Conservation (phyloP, 2,329 filamentous ascomycete species). For the Epichloe baconii region DNA sequence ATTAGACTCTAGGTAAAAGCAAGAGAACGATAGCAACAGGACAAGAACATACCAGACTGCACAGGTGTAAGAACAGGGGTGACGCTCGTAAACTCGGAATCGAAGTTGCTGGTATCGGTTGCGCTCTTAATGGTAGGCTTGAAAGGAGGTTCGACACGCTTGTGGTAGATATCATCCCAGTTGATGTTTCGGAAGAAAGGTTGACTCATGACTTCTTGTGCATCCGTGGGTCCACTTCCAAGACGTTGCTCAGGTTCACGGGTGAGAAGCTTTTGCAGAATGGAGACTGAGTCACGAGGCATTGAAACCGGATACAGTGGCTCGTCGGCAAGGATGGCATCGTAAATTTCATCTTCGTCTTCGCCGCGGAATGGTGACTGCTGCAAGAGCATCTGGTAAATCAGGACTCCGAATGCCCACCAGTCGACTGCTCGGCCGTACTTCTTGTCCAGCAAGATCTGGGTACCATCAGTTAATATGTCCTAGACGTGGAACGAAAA, state of each 20-base stretch:
- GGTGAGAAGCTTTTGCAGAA: slow-evolving; percentile 91
- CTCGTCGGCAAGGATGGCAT: slow-evolving; percentile 94
- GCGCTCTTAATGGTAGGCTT: slow-evolving; percentile 78
- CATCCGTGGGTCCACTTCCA: slow-evolving; percentile 89
- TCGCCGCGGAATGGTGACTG: slow-evolving; percentile 98
- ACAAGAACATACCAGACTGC: slow-evolving; percentile 65
- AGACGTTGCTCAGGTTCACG: slow-evolving; percentile 87
- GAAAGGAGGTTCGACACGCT: slow-evolving; percentile 81
- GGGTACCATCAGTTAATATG: neutral
- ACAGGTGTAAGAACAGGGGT: slow-evolving; percentile 95
- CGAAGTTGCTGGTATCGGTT: slow-evolving; percentile 99
- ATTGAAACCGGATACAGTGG: slow-evolving; percentile 99
- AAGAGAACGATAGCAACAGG: neutral
- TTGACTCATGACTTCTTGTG: slow-evolving; percentile 97
- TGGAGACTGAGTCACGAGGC: slow-evolving; percentile 94
- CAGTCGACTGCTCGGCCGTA: slow-evolving; percentile 95
- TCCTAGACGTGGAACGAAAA: neutral
- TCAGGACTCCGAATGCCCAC: slow-evolving; percentile 98
- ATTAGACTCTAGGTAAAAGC: slow-evolving; percentile 14
- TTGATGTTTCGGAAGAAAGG: slow-evolving; percentile 96
- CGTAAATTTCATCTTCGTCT: slow-evolving; percentile 98
- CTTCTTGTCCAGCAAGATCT: slow-evolving; percentile 97
- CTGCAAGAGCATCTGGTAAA: slow-evolving; percentile 98
- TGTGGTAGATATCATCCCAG: slow-evolving; percentile 98
- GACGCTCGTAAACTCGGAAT: slow-evolving; percentile 95